phyloP scores from a whole-genome alignment of 23 red algal species.

The Agarophyton chilense region DNA sequence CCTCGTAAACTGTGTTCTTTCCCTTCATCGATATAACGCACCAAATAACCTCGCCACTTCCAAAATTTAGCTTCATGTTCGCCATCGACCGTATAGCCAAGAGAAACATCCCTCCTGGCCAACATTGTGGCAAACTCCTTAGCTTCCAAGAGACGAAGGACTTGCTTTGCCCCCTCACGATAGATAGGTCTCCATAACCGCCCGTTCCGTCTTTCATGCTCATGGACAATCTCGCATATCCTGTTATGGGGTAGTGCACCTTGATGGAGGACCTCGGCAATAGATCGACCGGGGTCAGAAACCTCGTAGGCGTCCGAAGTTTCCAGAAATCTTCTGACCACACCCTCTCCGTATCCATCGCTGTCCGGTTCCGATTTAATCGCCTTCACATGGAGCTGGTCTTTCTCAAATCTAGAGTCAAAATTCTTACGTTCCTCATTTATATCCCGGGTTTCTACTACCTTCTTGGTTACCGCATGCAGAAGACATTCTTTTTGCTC shows the following conservation, averaged over 20 bases:
- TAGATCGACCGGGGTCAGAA: slow-evolving; percentile 55
- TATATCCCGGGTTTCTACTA: background rate
- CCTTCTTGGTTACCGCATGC: background rate
- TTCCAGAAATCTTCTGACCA: slow-evolving; percentile 7
- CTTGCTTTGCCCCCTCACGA: slow-evolving; percentile 47
- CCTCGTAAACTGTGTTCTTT: slow-evolving; percentile 9
- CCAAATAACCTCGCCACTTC: slow-evolving; percentile 57
- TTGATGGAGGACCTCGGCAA: slow-evolving; percentile 37
- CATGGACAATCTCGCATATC: slow-evolving; percentile 40
- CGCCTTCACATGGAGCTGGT: background rate
- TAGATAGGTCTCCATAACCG: slow-evolving; percentile 50
- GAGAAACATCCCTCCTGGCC: slow-evolving; percentile 29
- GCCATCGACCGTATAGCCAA: slow-evolving; percentile 17
- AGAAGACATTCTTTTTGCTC: background rate
- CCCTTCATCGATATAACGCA: slow-evolving; percentile 65
- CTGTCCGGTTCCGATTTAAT: slow-evolving; percentile 12
- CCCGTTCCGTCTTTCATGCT: slow-evolving; percentile 53
- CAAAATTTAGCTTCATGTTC: slow-evolving; percentile 57
- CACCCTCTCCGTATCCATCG: slow-evolving; percentile 34
- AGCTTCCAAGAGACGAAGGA: slow-evolving; percentile 48
- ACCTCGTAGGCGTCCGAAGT: background rate
- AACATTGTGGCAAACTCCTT: slow-evolving; percentile 56
- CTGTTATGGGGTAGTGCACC: slow-evolving; percentile 38
- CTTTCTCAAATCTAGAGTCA: slow-evolving; percentile 7
- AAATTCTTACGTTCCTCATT: slow-evolving; percentile 15